These are phyloP conservation scores for Cladobotryum mycophilum DNA, from an alignment of 2,329 filamentous ascomycete species.

Conservation along the genomic window DNA sequence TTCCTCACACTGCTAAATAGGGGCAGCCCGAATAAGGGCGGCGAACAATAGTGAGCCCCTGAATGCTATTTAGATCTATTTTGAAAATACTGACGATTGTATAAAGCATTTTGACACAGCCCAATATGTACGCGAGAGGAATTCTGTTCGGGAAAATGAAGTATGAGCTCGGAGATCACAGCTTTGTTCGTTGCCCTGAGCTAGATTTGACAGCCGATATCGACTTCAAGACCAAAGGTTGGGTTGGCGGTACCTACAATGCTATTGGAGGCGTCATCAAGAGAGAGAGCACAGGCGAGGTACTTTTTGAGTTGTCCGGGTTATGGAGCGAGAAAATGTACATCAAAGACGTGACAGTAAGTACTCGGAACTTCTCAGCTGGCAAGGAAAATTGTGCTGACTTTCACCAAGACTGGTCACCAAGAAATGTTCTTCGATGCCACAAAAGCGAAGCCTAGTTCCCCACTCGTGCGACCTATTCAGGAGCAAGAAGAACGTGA, in stretches of 20 bases:
- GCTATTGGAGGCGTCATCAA: slow-evolving; percentile 89
- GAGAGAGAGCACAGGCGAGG: slow-evolving; percentile 77
- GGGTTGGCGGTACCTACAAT: slow-evolving; percentile 94
- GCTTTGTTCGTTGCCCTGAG: slow-evolving; percentile 86
- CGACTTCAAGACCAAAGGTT: slow-evolving; percentile 98
- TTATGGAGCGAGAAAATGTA: slow-evolving; percentile 94
- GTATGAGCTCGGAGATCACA: slow-evolving; percentile 95
- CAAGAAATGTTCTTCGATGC: slow-evolving; percentile 90
- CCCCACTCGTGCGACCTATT: slow-evolving; percentile 67
- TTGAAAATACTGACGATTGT: not conserved
- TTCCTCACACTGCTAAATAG: slow-evolving; percentile 77
- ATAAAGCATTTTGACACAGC: slow-evolving; percentile 79
- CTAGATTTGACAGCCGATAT: slow-evolving; percentile 81
- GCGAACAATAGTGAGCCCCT: slow-evolving; percentile 75
- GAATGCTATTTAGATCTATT: slow-evolving; percentile 6
- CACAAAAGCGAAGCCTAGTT: slow-evolving; percentile 65
- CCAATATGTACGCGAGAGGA: slow-evolving; percentile 97
- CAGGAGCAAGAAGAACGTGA: slow-evolving; percentile 85
- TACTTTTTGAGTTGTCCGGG: slow-evolving; percentile 85
- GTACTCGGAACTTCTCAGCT: slow-evolving; percentile 19
- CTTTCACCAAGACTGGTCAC: slow-evolving; percentile 63
- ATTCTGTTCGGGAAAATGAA: slow-evolving; percentile 99
- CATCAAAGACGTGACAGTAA: slow-evolving; percentile 73
- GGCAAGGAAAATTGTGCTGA: not conserved
- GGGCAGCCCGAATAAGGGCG: slow-evolving; percentile 59